phyloP scores from a whole-genome alignment of 192 early-diverging fungal genomes.

The Mortierella hygrophila region DNA sequence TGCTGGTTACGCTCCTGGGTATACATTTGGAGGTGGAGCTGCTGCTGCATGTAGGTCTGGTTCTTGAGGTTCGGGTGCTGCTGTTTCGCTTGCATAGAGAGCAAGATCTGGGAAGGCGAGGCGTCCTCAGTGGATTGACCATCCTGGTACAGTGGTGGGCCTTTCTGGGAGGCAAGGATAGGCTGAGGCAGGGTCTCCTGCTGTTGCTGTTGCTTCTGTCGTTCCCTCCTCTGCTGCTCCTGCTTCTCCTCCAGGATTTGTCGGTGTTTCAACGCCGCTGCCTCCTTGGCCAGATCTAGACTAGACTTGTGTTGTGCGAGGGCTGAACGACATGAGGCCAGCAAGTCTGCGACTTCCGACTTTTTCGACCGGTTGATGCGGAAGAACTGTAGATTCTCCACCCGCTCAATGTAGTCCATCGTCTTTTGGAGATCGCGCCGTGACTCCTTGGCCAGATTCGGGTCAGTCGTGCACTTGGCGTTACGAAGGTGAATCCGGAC shows the following conservation, averaged over 20 bases:
- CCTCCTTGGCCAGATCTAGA: constrained; percentile 50
- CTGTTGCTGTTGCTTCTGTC: constrained; percentile 20
- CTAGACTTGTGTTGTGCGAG: constrained; percentile 48
- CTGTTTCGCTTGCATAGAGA: constrained; percentile 29
- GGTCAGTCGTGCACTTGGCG: constrained; percentile 39
- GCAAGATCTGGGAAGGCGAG: constrained; percentile 25
- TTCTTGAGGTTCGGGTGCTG: constrained; percentile 23
- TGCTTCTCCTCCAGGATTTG: constrained; percentile 33
- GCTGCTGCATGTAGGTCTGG: constrained; percentile 33
- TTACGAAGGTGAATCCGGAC: constrained; percentile 51
- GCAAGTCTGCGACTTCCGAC: constrained; percentile 42
- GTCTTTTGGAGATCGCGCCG: constrained; percentile 44
- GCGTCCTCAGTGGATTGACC: not conserved
- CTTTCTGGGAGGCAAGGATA: constrained; percentile 20
- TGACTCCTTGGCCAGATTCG: constrained; percentile 37
- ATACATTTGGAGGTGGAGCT: constrained; percentile 43
- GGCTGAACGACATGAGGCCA: constrained; percentile 49
- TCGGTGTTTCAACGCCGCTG: constrained; percentile 39
- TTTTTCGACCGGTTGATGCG: constrained; percentile 47
- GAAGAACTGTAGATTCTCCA: constrained; percentile 49
- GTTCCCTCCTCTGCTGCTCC: constrained; percentile 9
- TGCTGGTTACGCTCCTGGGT: constrained; percentile 43
- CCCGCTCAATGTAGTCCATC: constrained; percentile 50
- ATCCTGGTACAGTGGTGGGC: not conserved
- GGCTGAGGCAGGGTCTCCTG: constrained; percentile 6